phyloP scores from a whole-genome alignment of 192 early-diverging fungal species.

The Hyaloraphidium curvatum region DNA sequence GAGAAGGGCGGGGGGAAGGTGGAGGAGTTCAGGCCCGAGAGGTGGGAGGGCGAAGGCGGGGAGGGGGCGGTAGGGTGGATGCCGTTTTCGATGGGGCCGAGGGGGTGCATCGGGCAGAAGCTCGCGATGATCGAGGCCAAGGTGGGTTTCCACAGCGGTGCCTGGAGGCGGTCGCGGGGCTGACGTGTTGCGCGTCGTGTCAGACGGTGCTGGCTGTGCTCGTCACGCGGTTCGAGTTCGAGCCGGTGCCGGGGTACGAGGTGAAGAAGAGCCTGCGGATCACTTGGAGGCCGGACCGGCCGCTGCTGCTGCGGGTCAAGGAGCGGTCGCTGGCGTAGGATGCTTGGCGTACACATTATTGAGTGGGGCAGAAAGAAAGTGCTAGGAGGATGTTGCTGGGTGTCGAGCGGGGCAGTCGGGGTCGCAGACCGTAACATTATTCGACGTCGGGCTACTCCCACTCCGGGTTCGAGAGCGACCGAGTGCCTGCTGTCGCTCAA shows the following conservation, averaged over 20 bases:
- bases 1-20: slow-evolving; percentile 9
- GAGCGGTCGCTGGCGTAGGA: too few species aligned
- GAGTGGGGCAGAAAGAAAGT: too few species aligned
- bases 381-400: too few species aligned
- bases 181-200: too few species aligned
- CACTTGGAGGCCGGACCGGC: slow-evolving; percentile 21
- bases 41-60: slow-evolving; percentile 24
- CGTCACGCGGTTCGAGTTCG: slow-evolving; percentile 17
- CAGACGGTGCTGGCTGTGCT: slow-evolving; percentile 19
- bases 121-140: slow-evolving; percentile 37
- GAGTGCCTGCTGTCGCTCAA: too few species aligned
- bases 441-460: too few species aligned
- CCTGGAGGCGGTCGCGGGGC: not conserved
- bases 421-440: too few species aligned
- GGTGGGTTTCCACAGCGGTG: slow-evolving; percentile 13
- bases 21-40: slow-evolving; percentile 26
- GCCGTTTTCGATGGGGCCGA: slow-evolving; percentile 28
- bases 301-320: not conserved
- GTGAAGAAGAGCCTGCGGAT: slow-evolving; percentile 21
- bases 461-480: too few species aligned
- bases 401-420: too few species aligned
- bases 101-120: slow-evolving; percentile 33
- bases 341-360: too few species aligned
- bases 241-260: slow-evolving; percentile 18
- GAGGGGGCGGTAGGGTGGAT: slow-evolving; percentile 11